phyloP scores from a whole-genome alignment of 202 grass and related monocot species.

The Zoysia matrella region DNA sequence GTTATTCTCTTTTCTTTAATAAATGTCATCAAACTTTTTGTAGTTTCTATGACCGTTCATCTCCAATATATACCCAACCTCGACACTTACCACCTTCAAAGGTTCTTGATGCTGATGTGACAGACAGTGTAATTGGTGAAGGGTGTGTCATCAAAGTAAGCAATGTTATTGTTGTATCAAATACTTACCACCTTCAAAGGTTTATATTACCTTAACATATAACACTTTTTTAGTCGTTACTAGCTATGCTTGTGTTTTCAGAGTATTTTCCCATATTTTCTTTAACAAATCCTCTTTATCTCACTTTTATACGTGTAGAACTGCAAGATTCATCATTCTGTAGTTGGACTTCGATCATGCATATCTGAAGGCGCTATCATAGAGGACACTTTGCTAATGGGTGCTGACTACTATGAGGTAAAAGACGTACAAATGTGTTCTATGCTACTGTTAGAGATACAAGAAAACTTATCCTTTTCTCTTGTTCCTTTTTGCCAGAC shows the following conservation, averaged over 20 bases:
- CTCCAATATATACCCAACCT: no score
- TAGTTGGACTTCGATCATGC: constrained; percentile 49
- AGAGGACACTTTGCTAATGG: no score
- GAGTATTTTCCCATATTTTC: constrained; percentile 36
- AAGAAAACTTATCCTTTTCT: constrained; percentile 28
- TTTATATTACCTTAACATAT: not conserved
- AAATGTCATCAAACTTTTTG: no score
- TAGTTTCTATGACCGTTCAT: no score
- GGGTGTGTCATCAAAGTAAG: constrained; percentile 97
- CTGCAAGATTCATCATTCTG: constrained; percentile 97
- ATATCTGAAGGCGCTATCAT: no score
- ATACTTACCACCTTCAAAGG: no score
- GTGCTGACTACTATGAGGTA: constrained; percentile 69
- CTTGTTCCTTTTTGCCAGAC: constrained; percentile 55
- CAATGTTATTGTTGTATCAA: constrained; percentile 5
- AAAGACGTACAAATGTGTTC: constrained; percentile 23
- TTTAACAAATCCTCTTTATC: constrained; percentile 7
- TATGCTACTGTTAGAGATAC: not conserved
- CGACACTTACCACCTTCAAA: no score
- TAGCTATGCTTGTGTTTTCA: constrained; percentile 15
- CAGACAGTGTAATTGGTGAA: constrained; percentile 96
- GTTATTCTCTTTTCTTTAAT: no score
- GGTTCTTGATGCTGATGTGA: constrained; percentile 78
- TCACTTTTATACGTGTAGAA: constrained; percentile 65
- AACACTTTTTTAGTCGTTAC: not conserved